Evolutionary conservation across 2,329 filamentous ascomycete species (phyloP).

Genomic region (Aspergillus aculeatinus): DNA sequence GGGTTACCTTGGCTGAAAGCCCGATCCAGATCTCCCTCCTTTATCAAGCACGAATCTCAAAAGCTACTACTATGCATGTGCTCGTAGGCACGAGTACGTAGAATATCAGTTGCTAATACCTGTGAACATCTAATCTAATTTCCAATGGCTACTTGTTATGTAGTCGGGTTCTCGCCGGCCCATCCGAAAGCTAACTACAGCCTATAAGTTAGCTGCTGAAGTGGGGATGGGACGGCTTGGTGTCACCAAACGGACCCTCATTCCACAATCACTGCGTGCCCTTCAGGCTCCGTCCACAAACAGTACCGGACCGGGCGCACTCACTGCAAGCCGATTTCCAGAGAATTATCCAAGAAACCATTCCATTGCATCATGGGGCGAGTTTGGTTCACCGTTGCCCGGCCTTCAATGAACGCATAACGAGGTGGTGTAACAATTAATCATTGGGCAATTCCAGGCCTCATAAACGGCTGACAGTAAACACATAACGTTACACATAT

Average conservation of each 20-base stretch:
- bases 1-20: not conserved
- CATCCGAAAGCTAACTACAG: not conserved
- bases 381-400: not conserved
- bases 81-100: too few relatives aligned
- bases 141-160: not conserved
- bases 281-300: not conserved
- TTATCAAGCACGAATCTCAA: not conserved
- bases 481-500: too few relatives aligned
- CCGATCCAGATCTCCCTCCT: too few relatives aligned
- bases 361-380: not conserved
- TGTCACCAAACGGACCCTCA: not conserved
- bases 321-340: not conserved
- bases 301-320: not conserved
- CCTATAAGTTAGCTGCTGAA: not conserved
- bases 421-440: too few relatives aligned
- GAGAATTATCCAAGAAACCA: not conserved
- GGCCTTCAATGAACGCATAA: too few relatives aligned
- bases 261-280: not conserved
- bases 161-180: not conserved
- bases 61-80: not conserved
- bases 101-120: too few relatives aligned
- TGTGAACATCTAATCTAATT: not conserved
- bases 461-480: too few relatives aligned
- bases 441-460: too few relatives aligned
- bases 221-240: not conserved